phyloP scores from a whole-genome alignment of 1,139 yeast species.

The Arxiozyma telluris region DNA sequence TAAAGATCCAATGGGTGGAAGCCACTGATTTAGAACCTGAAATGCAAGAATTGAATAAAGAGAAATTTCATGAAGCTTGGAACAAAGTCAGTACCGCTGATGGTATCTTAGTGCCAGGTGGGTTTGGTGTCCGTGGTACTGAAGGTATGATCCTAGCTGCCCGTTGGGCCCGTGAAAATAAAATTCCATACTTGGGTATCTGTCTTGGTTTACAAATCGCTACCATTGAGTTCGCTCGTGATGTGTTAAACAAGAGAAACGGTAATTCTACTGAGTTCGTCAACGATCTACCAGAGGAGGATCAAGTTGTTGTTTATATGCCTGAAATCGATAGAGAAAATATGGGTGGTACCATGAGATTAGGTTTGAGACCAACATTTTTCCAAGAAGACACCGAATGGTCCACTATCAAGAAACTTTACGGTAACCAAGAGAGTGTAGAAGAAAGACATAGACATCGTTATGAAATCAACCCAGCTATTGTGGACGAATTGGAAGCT shows the following conservation, averaged over 20 bases:
- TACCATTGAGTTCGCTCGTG: constrained; percentile 85
- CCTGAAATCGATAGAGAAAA: constrained; percentile 95
- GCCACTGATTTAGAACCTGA: constrained; percentile 81
- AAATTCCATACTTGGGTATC: constrained; percentile 90
- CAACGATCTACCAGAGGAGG: constrained; percentile 45
- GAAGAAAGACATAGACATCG: constrained; percentile 97
- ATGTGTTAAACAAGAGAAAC: constrained; percentile 56
- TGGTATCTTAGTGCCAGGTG: constrained; percentile 97
- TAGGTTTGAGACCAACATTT: constrained; percentile 84
- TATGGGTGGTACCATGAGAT: constrained; percentile 98
- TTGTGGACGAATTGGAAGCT: constrained; percentile 59
- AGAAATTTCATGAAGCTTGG: constrained; percentile 92
- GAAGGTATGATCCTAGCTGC: constrained; percentile 98
- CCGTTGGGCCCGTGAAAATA: constrained; percentile 92
- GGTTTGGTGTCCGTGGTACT: constrained; percentile 94
- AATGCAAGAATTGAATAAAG: constrained; percentile 53
- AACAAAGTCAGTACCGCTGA: constrained; percentile 88
- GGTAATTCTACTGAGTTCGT: constrained; percentile 85
- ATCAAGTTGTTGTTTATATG: constrained; percentile 89
- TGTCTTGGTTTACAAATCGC: constrained; percentile 98
- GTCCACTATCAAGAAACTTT: constrained; percentile 69
- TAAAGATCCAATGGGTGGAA: constrained; percentile 93
- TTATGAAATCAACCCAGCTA: constrained; percentile 88
- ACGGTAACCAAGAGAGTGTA: constrained; percentile 63
- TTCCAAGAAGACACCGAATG: constrained; percentile 64